Percentiles rank a stretch among this genome's conserved stretches.
These are phyloP conservation scores for Solanum peruvianum DNA, from an alignment of 257 asterid species.

Conservation along the genomic window DNA sequence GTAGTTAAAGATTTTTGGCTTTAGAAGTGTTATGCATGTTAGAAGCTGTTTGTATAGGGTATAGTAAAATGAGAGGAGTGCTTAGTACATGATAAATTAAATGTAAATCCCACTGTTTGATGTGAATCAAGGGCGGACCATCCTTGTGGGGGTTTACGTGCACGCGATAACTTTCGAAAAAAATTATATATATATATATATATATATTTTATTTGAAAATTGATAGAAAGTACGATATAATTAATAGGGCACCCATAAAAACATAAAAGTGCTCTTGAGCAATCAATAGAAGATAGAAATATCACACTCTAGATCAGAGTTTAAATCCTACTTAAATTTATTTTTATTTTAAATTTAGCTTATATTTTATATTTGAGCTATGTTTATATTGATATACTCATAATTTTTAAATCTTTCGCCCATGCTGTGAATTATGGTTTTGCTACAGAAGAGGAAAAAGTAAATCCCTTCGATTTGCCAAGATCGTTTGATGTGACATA, in stretches of 20 bases:
- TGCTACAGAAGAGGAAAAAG: background rate
- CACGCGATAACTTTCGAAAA: too few species aligned
- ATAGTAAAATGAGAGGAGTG: background rate
- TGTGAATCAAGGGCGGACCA: too few species aligned
- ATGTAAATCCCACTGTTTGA: background rate
- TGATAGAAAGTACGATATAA: fast-evolving
- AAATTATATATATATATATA: too few species aligned
- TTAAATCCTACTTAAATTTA: fast-evolving
- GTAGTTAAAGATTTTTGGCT: background rate
- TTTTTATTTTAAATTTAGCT: too few species aligned
- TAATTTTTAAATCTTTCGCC: too few species aligned
- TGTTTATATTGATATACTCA: too few species aligned
- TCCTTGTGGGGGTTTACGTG: fast-evolving
- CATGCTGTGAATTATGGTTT: background rate
- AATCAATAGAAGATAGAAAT: too few species aligned
- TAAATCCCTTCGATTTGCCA: background rate
- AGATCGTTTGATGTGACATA: background rate
- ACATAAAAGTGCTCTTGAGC: fast-evolving
- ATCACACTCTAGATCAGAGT: too few species aligned
- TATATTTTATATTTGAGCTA: too few species aligned
- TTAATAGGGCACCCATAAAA: fast-evolving
- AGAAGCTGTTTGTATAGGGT: background rate
- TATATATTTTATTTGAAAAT: too few species aligned
- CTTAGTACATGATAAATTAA: background rate
- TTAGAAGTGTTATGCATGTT: background rate